A percentile compares a stretch with the other conserved stretches of the same genome.
These are phyloP conservation scores for Trifolium dubium DNA, from an alignment of 306 rosid species.

Conservation along the genomic window DNA sequence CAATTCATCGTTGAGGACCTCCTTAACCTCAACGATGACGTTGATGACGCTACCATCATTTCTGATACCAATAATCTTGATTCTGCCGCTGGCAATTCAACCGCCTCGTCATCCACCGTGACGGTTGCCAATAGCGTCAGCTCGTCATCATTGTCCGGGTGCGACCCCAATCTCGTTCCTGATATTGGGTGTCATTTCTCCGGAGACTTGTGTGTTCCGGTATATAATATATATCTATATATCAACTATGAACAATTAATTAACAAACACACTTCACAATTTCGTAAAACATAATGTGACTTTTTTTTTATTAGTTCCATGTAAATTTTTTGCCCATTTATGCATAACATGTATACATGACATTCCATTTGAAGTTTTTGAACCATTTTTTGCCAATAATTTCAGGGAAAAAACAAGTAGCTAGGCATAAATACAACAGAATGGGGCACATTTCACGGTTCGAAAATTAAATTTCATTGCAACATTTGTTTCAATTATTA, in stretches of 20 bases:
- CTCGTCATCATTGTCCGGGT: constrained; percentile 57
- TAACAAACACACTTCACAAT: background rate
- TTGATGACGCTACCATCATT: constrained; percentile 44
- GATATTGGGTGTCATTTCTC: constrained; percentile 54
- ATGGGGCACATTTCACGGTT: constrained; percentile 5
- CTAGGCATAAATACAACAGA: constrained; percentile 7
- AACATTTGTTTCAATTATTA: constrained; percentile 1
- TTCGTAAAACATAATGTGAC: background rate
- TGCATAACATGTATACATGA: background rate
- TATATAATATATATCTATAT: constrained; percentile 35
- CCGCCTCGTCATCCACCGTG: constrained; percentile 52
- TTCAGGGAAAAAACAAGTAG: constrained; percentile 18
- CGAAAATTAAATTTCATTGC: constrained; percentile 3
- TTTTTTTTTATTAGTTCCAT: background rate
- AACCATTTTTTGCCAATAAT: constrained; percentile 8
- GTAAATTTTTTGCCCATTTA: background rate
- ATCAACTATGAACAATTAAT: background rate
- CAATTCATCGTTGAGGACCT: constrained; percentile 75
- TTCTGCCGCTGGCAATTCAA: constrained; percentile 45
- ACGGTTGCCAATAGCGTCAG: constrained; percentile 56
- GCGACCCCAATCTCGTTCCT: constrained; percentile 38
- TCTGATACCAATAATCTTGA: constrained; percentile 44
- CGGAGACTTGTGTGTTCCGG: constrained; percentile 79
- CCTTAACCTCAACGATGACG: constrained; percentile 62
- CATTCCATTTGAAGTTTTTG: background rate